phyloP scores from a whole-genome alignment of 2,329 filamentous ascomycete species.

The Talaromyces sp. region DNA sequence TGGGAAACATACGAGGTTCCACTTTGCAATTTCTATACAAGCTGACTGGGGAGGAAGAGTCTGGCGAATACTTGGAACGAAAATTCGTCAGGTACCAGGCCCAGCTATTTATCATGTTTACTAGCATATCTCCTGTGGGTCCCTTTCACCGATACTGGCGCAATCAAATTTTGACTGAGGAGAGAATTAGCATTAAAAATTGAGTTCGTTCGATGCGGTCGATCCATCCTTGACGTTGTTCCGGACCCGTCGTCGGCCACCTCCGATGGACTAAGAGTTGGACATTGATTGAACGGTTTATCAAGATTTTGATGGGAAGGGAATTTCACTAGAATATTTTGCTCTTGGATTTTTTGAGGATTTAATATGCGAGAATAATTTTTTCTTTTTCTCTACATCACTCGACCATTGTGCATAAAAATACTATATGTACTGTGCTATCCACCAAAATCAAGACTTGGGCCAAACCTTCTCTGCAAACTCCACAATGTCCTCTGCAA shows the following conservation, averaged over 20 bases:
- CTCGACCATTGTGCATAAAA: background rate
- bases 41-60: background rate
- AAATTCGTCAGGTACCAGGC: background rate
- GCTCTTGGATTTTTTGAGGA: background rate
- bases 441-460: background rate
- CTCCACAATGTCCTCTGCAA: constrained; percentile 40
- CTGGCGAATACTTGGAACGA: background rate
- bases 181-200: background rate
- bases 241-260: constrained; percentile 6
- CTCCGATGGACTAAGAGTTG: constrained; percentile 1
- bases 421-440: background rate
- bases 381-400: background rate
- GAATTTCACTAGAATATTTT: background rate
- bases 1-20: background rate
- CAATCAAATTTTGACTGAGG: background rate
- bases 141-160: background rate
- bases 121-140: background rate
- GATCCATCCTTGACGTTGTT: background rate
- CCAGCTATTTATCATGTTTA: background rate
- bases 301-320: background rate
- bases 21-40: background rate
- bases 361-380: background rate
- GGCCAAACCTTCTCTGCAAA: constrained; percentile 29
- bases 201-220: background rate
- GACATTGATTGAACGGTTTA: background rate